Base-by-base conservation (phyloP, 768 basidiomycete genomes). In the Hypsizygus marmoreus region DNA sequence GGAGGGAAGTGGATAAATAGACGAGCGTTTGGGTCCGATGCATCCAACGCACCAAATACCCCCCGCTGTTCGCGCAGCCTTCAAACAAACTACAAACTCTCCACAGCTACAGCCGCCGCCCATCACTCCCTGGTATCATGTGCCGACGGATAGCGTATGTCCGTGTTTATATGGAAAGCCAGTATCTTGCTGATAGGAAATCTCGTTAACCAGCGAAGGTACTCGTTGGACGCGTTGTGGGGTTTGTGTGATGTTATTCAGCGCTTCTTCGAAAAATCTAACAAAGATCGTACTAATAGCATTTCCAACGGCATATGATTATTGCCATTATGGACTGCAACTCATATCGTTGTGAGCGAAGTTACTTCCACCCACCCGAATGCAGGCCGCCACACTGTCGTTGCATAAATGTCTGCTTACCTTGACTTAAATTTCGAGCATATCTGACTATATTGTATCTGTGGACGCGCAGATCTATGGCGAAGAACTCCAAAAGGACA, bases 111-210 rank as follows among this genome's bases (percentile, higher is more conserved):
- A 22, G 14, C 36, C 17, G 16, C 49, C 45, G 10, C 20, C 40
- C 33, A 37, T 32, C 40, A 9, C 40, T 44, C 37, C 41, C 45
- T 33, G 35, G 19, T 34, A 60, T 33, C 45, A 90, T 90, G 88
- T 90, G 88, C 63, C 80, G 72, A 72, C 81, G 80, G 66, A 73
- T 88, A 65, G 84, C 88, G 88, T 89, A 69, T 58, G 86, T 78
- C 44, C 17, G 29, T 43, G 33, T 54, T 29, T 41, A 16, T 38
- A 28, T 13, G 14, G 19, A 28, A 24, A 34, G n/a, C 20, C 10
- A 20, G 41, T 19, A 20, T 53, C 20, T 30, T 38, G 36, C 57
- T 52, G 20, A 56, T 46, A 36, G 22, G 48, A n/a, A n/a, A n/a
- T n/a, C n/a, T n/a, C 53, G 51, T 40, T 36, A 24, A 16, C 20